phyloP scores from a whole-genome alignment of 2,329 filamentous ascomycete genomes.

The Zymoseptoria tritici region DNA sequence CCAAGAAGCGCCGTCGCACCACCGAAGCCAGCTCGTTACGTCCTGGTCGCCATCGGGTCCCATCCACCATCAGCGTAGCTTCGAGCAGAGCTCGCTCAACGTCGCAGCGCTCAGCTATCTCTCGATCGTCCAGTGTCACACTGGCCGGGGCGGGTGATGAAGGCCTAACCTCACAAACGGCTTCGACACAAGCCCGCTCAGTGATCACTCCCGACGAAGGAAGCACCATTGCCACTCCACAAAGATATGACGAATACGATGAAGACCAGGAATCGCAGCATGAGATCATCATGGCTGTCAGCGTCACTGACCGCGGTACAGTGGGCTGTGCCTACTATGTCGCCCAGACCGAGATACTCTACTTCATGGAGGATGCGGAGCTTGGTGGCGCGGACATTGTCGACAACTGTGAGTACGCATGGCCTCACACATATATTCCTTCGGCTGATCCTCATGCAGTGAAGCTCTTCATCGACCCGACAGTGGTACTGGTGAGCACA shows the following conservation, averaged over 20 bases:
- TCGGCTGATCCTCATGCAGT: conserved; percentile 38
- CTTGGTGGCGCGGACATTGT: conserved; percentile 59
- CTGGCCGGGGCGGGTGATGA: background rate
- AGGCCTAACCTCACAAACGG: background rate
- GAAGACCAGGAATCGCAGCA: conserved; percentile 44
- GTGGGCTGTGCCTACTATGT: conserved; percentile 82
- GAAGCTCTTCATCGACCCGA: conserved; percentile 55
- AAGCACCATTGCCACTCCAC: conserved; percentile 9
- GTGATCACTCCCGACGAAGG: background rate
- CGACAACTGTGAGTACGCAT: conserved; percentile 34
- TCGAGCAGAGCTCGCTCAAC: background rate
- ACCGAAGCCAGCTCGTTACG: conserved; percentile 1
- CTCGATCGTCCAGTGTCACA: background rate
- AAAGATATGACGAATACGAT: conserved; percentile 7
- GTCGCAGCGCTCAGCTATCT: background rate
- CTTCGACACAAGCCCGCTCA: background rate
- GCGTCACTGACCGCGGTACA: conserved; percentile 60
- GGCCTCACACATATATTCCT: background rate
- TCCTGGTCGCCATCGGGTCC: conserved; percentile 1
- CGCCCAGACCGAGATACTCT: conserved; percentile 60
- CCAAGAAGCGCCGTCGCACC: conserved; percentile 8
- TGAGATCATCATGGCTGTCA: conserved; percentile 73
- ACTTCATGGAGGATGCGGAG: conserved; percentile 68
- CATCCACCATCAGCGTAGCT: background rate
- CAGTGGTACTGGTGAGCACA: conserved; percentile 50